These are phyloP conservation scores for Tephrocybe sp. DNA, from an alignment of 768 basidiomycete genomes.

Conservation along the genomic window DNA sequence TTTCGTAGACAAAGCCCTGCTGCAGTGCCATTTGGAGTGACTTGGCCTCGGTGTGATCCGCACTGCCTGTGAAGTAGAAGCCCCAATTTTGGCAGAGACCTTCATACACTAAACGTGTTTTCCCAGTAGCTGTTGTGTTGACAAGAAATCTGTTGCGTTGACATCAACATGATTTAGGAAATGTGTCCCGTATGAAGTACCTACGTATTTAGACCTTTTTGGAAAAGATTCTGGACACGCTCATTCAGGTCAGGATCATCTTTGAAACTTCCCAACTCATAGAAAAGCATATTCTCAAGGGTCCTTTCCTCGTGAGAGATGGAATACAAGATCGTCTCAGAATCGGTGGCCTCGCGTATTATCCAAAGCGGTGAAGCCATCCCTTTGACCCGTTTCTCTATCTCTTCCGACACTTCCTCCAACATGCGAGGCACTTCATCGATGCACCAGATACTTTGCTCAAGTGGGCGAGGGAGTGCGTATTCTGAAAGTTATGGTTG, in stretches of 20 bases:
- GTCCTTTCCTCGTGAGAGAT: background rate
- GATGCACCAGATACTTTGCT: background rate
- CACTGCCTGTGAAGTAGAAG: slow-evolving; percentile 1
- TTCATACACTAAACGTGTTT: slow-evolving; percentile 9
- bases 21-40: background rate
- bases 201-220: background rate
- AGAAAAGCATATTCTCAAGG: background rate
- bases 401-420: background rate
- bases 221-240: background rate
- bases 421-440: background rate
- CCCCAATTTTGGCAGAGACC: slow-evolving; percentile 12
- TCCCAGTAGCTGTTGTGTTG: slow-evolving; percentile 1
- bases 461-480: background rate
- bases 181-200: no score
- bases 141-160: background rate
- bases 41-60: background rate
- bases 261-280: background rate
- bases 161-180: background rate
- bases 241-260: background rate
- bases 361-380: background rate
- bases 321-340: background rate
- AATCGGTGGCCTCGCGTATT: background rate
- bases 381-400: background rate
- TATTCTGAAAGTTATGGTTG: no score
- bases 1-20: background rate